Percentiles rank a stretch among this genome's conserved stretches.
Evolutionary conservation across 768 basidiomycete genomes (phyloP).

Genomic region (Agrocybe pediades): DNA sequence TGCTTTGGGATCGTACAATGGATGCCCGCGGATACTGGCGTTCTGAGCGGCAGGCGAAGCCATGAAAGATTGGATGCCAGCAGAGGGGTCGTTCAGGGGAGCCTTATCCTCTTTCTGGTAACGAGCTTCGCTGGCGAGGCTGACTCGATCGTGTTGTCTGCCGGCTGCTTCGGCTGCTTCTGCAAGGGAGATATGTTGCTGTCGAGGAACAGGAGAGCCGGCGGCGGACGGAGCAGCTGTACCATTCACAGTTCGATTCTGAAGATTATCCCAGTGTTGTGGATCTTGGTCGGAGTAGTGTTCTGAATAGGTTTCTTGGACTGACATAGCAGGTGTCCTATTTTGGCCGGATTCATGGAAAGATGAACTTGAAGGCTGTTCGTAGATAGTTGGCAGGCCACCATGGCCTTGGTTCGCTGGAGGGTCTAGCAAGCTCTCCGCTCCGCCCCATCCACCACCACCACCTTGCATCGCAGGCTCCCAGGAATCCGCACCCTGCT

Average conservation of each 20-base stretch:
- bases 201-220: constrained; percentile 18
- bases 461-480: constrained; percentile 11
- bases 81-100: constrained; percentile 9
- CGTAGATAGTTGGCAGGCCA: constrained; percentile 23
- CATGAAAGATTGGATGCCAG: constrained; percentile 5
- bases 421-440: constrained; percentile 23
- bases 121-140: constrained; percentile 31
- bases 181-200: constrained; percentile 19
- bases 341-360: constrained; percentile 21
- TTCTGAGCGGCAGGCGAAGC: constrained; percentile 12
- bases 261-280: constrained; percentile 17
- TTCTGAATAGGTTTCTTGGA: constrained; percentile 24
- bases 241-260: constrained; percentile 24
- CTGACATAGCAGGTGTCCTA: constrained; percentile 21
- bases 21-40: constrained; percentile 11
- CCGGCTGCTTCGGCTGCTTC: constrained; percentile 20
- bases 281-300: constrained; percentile 17
- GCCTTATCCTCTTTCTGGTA: constrained; percentile 22
- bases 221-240: constrained; percentile 26
- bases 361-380: constrained; percentile 15
- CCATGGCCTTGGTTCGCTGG: constrained; percentile 18
- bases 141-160: constrained; percentile 19
- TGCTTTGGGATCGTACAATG: constrained; percentile 10
- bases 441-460: constrained; percentile 20
- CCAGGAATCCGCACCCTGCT: constrained; percentile 18